Conservation (phyloP, 176 grass and related monocot genomes). For the Tuctoria greenei region DNA sequence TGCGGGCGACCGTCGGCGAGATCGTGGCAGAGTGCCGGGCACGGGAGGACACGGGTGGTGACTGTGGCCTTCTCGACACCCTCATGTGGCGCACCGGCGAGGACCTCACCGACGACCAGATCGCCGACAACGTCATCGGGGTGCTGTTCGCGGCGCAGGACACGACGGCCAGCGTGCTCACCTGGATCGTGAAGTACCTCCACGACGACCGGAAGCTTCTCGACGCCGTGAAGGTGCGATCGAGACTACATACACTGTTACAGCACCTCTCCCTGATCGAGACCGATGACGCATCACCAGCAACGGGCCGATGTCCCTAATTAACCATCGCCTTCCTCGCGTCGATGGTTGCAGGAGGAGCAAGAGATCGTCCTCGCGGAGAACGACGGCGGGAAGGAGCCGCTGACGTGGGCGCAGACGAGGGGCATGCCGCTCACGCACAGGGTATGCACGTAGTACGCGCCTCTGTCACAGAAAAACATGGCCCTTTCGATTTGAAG, state of each 20-base stretch:
- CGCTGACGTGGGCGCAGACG: slow-evolving; percentile 63
- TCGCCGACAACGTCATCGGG: slow-evolving; percentile 62
- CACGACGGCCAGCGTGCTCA: slow-evolving; percentile 69
- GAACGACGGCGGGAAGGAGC: slow-evolving; percentile 36
- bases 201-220: slow-evolving; percentile 58
- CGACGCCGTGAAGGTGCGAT: slow-evolving; percentile 48
- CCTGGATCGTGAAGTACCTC: slow-evolving; percentile 65
- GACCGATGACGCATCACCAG: background rate
- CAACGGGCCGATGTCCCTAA: background rate
- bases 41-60: background rate
- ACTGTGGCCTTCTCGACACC: slow-evolving; percentile 26
- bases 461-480: background rate
- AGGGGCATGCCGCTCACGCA: slow-evolving; percentile 57
- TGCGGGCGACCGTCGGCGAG: slow-evolving; percentile 31
- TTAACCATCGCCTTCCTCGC: slow-evolving; percentile 1
- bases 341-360: slow-evolving; percentile 45
- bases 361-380: slow-evolving; percentile 39
- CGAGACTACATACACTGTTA: background rate
- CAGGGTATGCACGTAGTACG: slow-evolving; percentile 13
- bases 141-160: slow-evolving; percentile 73
- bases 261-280: background rate
- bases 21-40: slow-evolving; percentile 26
- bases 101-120: slow-evolving; percentile 49
- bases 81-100: slow-evolving; percentile 39
- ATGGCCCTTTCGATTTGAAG: background rate